Evolutionary conservation across 371 early-diverging fungal genomes (phyloP).

Genomic region (Zychaea mexicana): DNA sequence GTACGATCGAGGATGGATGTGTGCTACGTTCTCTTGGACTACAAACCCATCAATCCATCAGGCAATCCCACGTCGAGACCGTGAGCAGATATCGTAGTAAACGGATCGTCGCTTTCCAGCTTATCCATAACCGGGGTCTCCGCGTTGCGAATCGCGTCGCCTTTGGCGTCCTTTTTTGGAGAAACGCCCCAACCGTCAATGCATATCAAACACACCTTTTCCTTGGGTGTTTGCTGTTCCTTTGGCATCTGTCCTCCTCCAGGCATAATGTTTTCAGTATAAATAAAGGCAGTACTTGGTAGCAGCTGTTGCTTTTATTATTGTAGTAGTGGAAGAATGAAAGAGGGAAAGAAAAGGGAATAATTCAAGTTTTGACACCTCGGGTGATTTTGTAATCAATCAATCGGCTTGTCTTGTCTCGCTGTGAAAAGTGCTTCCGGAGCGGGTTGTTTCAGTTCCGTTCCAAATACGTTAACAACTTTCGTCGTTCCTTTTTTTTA

Average conservation of each 20-base stretch:
- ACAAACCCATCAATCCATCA: conserved; percentile 96
- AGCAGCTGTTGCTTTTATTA: not conserved
- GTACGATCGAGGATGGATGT: no score
- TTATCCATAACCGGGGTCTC: conserved; percentile 91
- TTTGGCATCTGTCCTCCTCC: conserved; percentile 54
- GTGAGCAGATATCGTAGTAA: conserved; percentile 88
- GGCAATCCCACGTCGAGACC: conserved; percentile 98
- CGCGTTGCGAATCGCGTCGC: conserved; percentile 94
- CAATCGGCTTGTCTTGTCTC: no score
- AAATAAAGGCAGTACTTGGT: not conserved
- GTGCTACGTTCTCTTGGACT: not conserved
- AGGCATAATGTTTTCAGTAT: conserved; percentile 29
- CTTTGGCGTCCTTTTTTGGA: conserved; percentile 60
- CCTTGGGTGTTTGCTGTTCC: conserved; percentile 45
- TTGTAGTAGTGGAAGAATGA: not conserved
- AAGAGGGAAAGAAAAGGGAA: not conserved
- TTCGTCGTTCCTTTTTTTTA: not conserved
- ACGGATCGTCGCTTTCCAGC: conserved; percentile 75
- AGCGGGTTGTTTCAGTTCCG: not conserved
- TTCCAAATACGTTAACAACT: no score
- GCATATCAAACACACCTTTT: conserved; percentile 76
- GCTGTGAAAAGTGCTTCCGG: not conserved
- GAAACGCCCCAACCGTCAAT: conserved; percentile 98
- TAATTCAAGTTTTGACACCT: no score
- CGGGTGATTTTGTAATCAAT: no score